Evolutionary conservation across 2,329 filamentous ascomycete species (phyloP).

Genomic region (Cryphonectria parasitica): DNA sequence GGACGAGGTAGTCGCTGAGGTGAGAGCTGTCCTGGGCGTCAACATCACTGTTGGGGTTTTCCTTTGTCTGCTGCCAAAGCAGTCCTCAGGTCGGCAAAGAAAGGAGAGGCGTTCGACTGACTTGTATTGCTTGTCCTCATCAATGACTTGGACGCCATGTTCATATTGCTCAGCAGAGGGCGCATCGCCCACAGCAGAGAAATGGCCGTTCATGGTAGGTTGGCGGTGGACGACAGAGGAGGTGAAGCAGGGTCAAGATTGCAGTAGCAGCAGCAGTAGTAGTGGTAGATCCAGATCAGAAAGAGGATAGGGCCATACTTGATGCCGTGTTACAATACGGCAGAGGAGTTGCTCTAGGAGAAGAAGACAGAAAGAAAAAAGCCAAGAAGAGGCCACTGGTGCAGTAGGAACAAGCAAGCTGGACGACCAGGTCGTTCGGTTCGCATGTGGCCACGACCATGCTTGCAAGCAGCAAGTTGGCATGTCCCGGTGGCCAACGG

Average conservation of each 20-base stretch:
- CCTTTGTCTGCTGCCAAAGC: slow-evolving; percentile 11
- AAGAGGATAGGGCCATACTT: slow-evolving; percentile 27
- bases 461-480: slow-evolving; percentile 19
- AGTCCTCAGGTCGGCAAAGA: slow-evolving; percentile 24
- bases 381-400: slow-evolving; percentile 8
- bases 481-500: slow-evolving; percentile 7
- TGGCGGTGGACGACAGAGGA: background rate
- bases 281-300: slow-evolving; percentile 15
- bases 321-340: slow-evolving; percentile 19
- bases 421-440: background rate
- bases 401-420: slow-evolving; percentile 10
- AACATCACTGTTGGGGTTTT: slow-evolving; percentile 21
- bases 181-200: slow-evolving; percentile 72
- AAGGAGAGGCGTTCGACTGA: slow-evolving; percentile 49
- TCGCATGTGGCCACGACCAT: slow-evolving; percentile 17
- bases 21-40: slow-evolving; percentile 59
- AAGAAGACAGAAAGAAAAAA: background rate
- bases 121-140: slow-evolving; percentile 97
- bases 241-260: background rate
- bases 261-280: slow-evolving; percentile 11
- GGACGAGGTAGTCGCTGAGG: slow-evolving; percentile 79
- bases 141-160: slow-evolving; percentile 95
- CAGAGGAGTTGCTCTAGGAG: background rate
- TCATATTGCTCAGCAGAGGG: slow-evolving; percentile 72
- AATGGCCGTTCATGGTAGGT: slow-evolving; percentile 74